These are phyloP conservation scores for Lablab purpureus DNA, from an alignment of 306 rosid species.

Conservation along the genomic window DNA sequence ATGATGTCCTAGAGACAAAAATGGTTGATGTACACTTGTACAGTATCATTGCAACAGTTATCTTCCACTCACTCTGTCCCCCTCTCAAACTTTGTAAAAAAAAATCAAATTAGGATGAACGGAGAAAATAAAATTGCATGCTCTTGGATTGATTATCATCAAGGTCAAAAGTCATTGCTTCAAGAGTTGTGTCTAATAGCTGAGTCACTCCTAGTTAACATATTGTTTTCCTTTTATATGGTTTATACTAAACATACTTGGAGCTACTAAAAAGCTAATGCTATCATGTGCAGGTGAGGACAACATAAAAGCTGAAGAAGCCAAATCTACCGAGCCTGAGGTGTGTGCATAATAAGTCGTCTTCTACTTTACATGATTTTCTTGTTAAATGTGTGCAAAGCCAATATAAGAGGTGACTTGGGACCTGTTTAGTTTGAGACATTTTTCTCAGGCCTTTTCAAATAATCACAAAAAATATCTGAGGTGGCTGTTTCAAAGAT, in stretches of 20 bases:
- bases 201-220: constrained; percentile 18
- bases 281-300: constrained; percentile 80
- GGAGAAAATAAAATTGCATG: not conserved
- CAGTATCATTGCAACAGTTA: not conserved
- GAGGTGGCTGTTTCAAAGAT: not conserved
- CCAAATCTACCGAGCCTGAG: constrained; percentile 76
- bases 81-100: not conserved
- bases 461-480: not conserved
- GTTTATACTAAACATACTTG: constrained; percentile 13
- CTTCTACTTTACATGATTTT: constrained; percentile 13
- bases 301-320: constrained; percentile 70
- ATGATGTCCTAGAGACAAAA: constrained; percentile 3
- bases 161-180: constrained; percentile 31
- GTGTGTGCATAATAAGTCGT: constrained; percentile 46
- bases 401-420: not conserved
- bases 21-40: constrained; percentile 39
- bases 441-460: not conserved
- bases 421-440: not conserved
- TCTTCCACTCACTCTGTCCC: not conserved
- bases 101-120: constrained; percentile 35
- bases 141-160: not conserved
- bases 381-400: too few species aligned
- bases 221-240: constrained; percentile 34
- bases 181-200: not conserved
- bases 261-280: constrained; percentile 17